A percentile compares a stretch with the other conserved stretches of the same genome.
These are phyloP conservation scores for Pulveroboletus sp. DNA, from an alignment of 768 basidiomycete species.

Conservation along the genomic window DNA sequence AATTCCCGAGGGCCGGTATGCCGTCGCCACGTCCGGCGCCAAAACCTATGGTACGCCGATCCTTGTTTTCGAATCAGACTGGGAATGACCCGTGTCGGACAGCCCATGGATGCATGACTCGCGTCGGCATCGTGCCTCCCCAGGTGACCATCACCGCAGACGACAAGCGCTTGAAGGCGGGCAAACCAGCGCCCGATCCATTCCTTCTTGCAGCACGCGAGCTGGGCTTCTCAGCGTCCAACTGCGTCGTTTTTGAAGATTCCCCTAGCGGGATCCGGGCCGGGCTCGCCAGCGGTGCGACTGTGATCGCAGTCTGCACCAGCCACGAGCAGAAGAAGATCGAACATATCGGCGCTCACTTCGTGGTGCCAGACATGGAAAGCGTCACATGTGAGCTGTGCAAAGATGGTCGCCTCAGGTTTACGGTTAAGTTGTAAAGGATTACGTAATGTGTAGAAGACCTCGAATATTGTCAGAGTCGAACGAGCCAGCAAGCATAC, in stretches of 20 bases:
- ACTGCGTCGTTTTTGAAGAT: constrained; percentile 79
- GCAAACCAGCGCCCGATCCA: constrained; percentile 60
- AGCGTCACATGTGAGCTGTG: constrained; percentile 39
- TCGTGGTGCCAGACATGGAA: constrained; percentile 53
- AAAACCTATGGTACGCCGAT: constrained; percentile 59
- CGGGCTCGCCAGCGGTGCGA: constrained; percentile 69
- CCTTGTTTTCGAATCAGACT: neutral
- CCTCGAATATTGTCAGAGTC: too few species aligned
- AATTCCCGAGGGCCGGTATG: constrained; percentile 61
- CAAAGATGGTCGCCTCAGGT: constrained; percentile 41
- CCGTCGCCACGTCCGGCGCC: constrained; percentile 71
- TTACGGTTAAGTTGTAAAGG: constrained; percentile 34
- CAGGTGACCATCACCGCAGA: constrained; percentile 71
- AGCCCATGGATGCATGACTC: constrained; percentile 67
- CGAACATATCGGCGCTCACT: constrained; percentile 54
- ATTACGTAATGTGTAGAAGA: too few species aligned
- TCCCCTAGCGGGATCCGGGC: constrained; percentile 62
- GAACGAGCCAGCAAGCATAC: too few species aligned
- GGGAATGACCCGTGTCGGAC: neutral
- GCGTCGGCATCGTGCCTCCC: constrained; percentile 66
- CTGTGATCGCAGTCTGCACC: constrained; percentile 72
- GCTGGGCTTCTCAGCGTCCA: constrained; percentile 50
- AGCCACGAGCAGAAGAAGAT: constrained; percentile 57
- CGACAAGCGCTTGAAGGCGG: constrained; percentile 65
- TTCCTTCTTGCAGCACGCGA: constrained; percentile 60